Evolutionary conservation across 805 yeast species (phyloP).

Genomic region (Hanseniaspora lindneri): DNA sequence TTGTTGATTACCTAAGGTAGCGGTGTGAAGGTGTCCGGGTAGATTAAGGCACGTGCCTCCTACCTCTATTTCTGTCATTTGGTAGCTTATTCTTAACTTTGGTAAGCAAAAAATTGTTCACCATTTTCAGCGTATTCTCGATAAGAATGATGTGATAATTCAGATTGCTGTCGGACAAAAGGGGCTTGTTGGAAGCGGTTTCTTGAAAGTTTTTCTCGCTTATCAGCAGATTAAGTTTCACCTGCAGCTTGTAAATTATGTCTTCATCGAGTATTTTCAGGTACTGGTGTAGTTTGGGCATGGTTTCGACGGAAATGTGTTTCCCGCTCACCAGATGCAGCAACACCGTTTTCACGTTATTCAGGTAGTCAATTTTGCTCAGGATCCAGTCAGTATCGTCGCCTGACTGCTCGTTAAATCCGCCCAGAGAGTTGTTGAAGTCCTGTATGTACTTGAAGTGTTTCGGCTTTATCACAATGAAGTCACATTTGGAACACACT

Average conservation of each 20-base stretch:
- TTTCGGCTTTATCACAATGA: background rate
- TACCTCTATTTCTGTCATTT: background rate
- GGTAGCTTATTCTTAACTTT: conserved; percentile 3
- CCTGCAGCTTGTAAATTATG: background rate
- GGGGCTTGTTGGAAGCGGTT: background rate
- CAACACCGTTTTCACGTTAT: conserved; percentile 5
- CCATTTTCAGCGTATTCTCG: conserved; percentile 1
- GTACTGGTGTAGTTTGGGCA: conserved; percentile 1
- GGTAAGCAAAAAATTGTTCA: background rate
- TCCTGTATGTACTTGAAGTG: conserved; percentile 1
- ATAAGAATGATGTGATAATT: background rate
- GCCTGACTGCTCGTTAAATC: conserved; percentile 8
- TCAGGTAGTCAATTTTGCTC: conserved; percentile 8
- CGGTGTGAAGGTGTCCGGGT: too few species aligned
- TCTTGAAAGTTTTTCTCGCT: background rate
- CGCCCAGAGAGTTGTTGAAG: background rate
- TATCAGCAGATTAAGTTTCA: background rate
- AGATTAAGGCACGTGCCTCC: too few species aligned
- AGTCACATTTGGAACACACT: conserved; percentile 9
- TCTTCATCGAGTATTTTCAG: conserved; percentile 10
- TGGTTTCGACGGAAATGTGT: background rate
- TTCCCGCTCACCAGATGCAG: background rate
- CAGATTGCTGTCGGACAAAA: background rate
- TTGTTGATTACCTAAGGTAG: too few species aligned
- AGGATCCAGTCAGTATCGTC: conserved; percentile 12